These are phyloP conservation scores for Macrophomina phaseolina DNA, from an alignment of 2,329 filamentous ascomycete genomes.

Conservation along the genomic window DNA sequence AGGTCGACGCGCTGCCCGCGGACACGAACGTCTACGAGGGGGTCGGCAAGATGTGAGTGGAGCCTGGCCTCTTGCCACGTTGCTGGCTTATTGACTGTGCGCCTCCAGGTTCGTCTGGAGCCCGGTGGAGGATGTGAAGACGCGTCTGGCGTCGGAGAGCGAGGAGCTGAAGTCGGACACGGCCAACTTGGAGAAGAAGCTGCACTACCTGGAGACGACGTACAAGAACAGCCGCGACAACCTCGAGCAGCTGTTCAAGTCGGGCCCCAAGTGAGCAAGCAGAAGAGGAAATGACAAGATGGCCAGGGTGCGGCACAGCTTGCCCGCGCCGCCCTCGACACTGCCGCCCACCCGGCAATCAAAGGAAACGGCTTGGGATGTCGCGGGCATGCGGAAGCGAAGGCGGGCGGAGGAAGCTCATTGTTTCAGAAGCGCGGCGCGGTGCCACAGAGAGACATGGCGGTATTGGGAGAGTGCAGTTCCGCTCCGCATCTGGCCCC, in stretches of 20 bases:
- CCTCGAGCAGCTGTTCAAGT: constrained; percentile 83
- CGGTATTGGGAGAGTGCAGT: not conserved
- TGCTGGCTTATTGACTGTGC: not conserved
- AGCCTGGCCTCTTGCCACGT: not conserved
- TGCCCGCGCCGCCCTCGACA: constrained; percentile 34
- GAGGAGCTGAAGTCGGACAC: constrained; percentile 79
- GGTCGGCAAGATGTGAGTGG: constrained; percentile 88
- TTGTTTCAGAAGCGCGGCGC: not conserved
- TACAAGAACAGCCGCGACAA: constrained; percentile 92
- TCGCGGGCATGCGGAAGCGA: not conserved
- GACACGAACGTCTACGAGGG: constrained; percentile 90
- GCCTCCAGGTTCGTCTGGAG: constrained; percentile 82
- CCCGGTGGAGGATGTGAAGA: constrained; percentile 73
- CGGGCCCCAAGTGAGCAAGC: constrained; percentile 32
- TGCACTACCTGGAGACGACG: constrained; percentile 93
- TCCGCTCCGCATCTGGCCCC: constrained; percentile 9
- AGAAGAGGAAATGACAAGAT: constrained; percentile 29
- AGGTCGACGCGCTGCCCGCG: constrained; percentile 76
- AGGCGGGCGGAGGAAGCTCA: not conserved
- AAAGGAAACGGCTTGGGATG: constrained; percentile 5
- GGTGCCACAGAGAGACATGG: not conserved
- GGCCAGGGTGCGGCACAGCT: constrained; percentile 33
- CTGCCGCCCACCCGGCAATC: constrained; percentile 40
- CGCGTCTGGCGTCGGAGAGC: constrained; percentile 76
- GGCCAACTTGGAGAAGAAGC: constrained; percentile 80